Evolutionary conservation across 371 early-diverging fungal genomes (phyloP), one percentile per base, ranked within the genome.

Genomic region (Choanephora cucurbitarum): DNA sequence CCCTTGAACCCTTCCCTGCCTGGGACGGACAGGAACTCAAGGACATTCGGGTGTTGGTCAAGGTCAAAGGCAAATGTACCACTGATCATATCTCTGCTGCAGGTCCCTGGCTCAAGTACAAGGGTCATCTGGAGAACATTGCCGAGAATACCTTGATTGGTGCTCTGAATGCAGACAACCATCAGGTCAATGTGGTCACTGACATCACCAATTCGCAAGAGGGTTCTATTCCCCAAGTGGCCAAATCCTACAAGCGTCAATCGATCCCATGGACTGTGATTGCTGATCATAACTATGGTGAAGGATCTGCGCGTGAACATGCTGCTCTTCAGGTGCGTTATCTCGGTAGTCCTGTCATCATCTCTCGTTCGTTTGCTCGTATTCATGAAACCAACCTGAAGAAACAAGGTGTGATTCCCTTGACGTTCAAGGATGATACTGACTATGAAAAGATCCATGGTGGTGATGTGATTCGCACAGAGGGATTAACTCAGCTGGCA

Each of bases 361-460:
- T 98, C 59, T 90, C 91, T 22, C 84, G 90, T 52, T 91, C 92
- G 31, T 98, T 98, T 82, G 98, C 98, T 23, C 92, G 98, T 72
- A 98, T 98, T 80, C 98, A 98, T 73, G 94, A 98, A 75, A 98
- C 98, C 61, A 98, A 98, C 79, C 74, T 98, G 66, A 97, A 98
- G 87, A 98, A 96, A 82, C 98, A 98, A 76, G 98, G 98, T 58
- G 91, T 98, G 28, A 78, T 97, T 48, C 97, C 98, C 22, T 75
- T 97, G 48, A 92, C 92, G 1, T 96, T 97, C 72, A 89, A 83
- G 40, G 77, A 94, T 66, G 86, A 83, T 41, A 79, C 70, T 10
- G 91, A 96, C 69, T 97, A 92, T 77, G 84, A 92, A 44, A 79
- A 76, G 64, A 79, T 95, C 60, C 72, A 80, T 42, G 88, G 90